phyloP scores from a whole-genome alignment of 257 asterid species.

The Nicotiana noctiflora region DNA sequence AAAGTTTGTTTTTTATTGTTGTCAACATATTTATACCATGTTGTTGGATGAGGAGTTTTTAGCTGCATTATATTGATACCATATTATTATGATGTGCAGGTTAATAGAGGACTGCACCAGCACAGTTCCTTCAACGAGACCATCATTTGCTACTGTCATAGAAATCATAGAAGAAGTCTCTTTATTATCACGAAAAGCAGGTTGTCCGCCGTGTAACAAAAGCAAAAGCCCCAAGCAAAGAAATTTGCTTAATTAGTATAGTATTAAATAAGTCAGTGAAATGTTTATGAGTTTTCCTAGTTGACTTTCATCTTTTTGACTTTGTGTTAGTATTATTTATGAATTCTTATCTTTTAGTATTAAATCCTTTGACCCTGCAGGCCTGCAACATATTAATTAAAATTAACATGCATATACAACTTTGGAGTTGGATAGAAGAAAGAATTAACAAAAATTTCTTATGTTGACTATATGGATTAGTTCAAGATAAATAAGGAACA shows the following conservation, averaged over 20 bases:
- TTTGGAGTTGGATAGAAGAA: not conserved
- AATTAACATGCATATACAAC: not conserved
- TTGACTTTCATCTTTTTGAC: not conserved
- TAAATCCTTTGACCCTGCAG: not conserved
- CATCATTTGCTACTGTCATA: constrained; percentile 33
- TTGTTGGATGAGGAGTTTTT: too few relatives aligned
- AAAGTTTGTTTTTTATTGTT: too few relatives aligned
- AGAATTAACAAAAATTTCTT: not conserved
- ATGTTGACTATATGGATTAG: not conserved
- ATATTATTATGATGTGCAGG: constrained; percentile 21
- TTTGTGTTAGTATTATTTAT: not conserved
- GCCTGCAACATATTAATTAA: not conserved
- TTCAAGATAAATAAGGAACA: not conserved
- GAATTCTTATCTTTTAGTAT: not conserved
- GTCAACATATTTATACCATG: too few relatives aligned
- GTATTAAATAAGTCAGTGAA: not conserved
- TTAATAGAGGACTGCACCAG: constrained; percentile 40
- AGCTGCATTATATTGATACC: not conserved
- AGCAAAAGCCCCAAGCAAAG: not conserved
- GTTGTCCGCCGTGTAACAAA: constrained; percentile 26
- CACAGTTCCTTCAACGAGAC: constrained; percentile 29
- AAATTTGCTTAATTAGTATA: not conserved
- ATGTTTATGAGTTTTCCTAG: not conserved
- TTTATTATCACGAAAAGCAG: constrained; percentile 27
- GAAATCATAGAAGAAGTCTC: constrained; percentile 49